Base-by-base conservation (phyloP, 495 filamentous ascomycete genomes). In the Lophium mytilinum region DNA sequence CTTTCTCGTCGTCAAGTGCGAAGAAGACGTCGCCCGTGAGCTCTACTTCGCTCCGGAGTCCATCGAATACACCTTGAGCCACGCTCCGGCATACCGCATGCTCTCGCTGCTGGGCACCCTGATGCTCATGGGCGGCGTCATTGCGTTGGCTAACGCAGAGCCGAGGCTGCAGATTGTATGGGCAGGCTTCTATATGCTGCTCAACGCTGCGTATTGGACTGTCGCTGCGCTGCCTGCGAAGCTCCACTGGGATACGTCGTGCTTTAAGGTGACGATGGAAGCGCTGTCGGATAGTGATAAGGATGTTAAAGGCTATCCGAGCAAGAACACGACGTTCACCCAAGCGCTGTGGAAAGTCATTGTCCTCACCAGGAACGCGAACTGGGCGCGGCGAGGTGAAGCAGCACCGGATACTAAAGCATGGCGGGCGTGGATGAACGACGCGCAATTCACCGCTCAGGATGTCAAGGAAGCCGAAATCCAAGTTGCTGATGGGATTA, bases 111-210 rank as follows among this genome's bases (percentile, higher is more conserved):
- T 71, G 15, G 74, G 70, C 48, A 76, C 75, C 11, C 57, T 77
- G 51, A 68, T 74, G 55, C 73, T 77, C 39, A 77, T 77, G 74
- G 61, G 71, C 46, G 75, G 75, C 24, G 72, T 77, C 56, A 71
- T 77, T 55, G 69, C 65, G 35, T 68, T 77, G 9, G 75, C 66
- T 37, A 77, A 76, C 48, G 66, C 73, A 9, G 69, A 65, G 17
- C 62, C 72, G 9, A 30, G 66, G 17, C 61, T 73, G 4, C 75
- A 77, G 58, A 57, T 75, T 19, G 69, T 64, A 7, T 77, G 72
- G 61, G 75, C 70, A 4, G 72, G 61, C 3, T 60, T 69, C 6
- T 77, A 76, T 54, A 71, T 76, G 62, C 65, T 76, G 39, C 68
- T 77, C 15, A 75, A 75, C 37, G 63, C 71, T 0, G 65, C 64